Base-by-base conservation (phyloP, 2,329 filamentous ascomycete species). In the Cucurbitaria berberidis region DNA sequence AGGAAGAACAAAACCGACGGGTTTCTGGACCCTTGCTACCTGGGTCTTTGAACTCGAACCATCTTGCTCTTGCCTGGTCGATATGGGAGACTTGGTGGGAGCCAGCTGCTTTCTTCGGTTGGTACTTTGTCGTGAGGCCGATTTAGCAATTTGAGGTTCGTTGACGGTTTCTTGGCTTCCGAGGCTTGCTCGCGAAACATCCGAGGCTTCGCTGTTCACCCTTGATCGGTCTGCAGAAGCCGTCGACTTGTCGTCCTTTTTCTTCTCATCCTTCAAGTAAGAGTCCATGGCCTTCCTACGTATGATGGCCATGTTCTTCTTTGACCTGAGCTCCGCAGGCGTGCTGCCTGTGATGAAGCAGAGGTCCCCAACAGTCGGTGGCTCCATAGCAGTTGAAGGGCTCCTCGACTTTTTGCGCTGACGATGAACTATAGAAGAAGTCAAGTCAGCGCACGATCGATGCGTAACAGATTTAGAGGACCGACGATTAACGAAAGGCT, bases 211-310 rank as follows among this genome's bases (percentile, higher is more conserved):
- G 45, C 64, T 70, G 19, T 45, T 39, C 11, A 53, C 35, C 27
- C 59, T 53, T 19, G 50, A 34, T 19, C 51, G 32, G 43, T 41
- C 39, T 15, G 36, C 36, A 15, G 36, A 39, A 19, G 30, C 52
- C 19, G 53, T 62, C 1, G 26, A 22, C 19, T 51, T 54, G n/a
- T 32, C 45, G 15, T 38, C 38, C 34, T 59, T 48, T 21, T 61
- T 66, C 55, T 67, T 63, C 21, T 59, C 61, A 7, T 63, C 61
- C 44, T 67, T 55, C 13, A 76, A 44, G 26, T 64, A 70, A 39
- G 61, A 60, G 16, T 57, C 62, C 74, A 76, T 76, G 4, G 74
- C 74, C 44, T 64, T 62, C 38, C 70, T 70, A 32, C 74, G 72
- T 30, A 75, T 68, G 27, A 49, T 55, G 16, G 67, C 70, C 72